Evolutionary conservation across 2,329 filamentous ascomycete genomes (phyloP), one percentile per base, ranked within the genome.

Genomic region (Ceratocystis papillata): DNA sequence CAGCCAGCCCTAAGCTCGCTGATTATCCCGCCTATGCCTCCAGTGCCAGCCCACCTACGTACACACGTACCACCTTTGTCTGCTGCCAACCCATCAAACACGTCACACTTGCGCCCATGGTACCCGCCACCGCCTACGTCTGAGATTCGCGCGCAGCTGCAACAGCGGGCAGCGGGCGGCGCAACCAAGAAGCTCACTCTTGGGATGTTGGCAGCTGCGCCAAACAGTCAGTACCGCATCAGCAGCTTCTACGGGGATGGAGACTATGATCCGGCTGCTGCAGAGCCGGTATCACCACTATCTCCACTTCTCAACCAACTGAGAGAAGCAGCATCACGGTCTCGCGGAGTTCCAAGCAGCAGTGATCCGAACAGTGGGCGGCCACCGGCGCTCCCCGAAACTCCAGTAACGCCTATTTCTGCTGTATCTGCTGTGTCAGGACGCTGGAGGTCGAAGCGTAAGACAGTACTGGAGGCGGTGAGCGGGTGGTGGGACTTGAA

Each of bases 401-500:
- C 69, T n/a, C 50, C 63, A 22, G 65, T 69, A 17, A 65, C 69
- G 64, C 69, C 71, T 1, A 68, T 69, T 17, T 68, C 69, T 53
- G 66, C 67, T 8, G 62, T 68, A 10, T 62, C 68, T 46, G 66
- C 48, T 1, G 70, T 33, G 62, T 67, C 45, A 67, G 67, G 30
- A 66, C 71, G 28, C 63, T 69, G 57, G 55, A 70, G 68, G 65
- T 70, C 75, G 37, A 76, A 74, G 70, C 75, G 79, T 6, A 79
- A 74, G 74, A 82, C 80, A 0, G 72, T 83, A 25, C 73, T 80
- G 68, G 74, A 78, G 48, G 73, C 77, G 22, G 74, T 82, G 33
- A 79, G 81, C 53, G 80, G 80, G 4, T 83, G 80, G 80, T 83
- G 80, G 80, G 80, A 82, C 72, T 72, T 82, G 65, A 78, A 76